Evolutionary conservation across 2,329 filamentous ascomycete species (phyloP).

Genomic region (Monosporascus ibericus): DNA sequence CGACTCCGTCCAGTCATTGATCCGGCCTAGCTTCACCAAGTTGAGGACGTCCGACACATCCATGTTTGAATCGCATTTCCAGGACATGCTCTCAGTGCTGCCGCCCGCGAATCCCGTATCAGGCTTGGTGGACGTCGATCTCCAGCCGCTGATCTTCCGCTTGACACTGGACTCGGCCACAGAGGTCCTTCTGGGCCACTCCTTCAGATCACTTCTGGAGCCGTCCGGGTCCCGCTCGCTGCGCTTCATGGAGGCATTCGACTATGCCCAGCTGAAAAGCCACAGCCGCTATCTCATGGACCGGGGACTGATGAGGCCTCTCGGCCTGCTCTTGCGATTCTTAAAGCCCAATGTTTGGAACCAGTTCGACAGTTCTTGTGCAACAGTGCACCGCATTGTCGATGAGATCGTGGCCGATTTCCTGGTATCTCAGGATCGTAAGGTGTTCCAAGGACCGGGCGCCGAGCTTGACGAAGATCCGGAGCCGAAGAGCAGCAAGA

Average conservation of each 20-base stretch:
- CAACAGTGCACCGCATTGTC: background rate
- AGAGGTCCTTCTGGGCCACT: conserved; percentile 2
- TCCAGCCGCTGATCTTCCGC: conserved; percentile 5
- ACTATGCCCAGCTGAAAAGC: conserved; percentile 2
- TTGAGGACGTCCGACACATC: background rate
- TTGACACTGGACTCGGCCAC: conserved; percentile 2
- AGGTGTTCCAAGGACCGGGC: no score
- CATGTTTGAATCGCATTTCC: conserved; percentile 1
- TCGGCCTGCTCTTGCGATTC: background rate
- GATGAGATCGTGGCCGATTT: conserved; percentile 1
- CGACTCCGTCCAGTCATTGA: background rate
- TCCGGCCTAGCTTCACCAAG: conserved; percentile 2
- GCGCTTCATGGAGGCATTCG: conserved; percentile 3
- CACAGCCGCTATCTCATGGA: background rate
- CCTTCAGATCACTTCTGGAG: background rate
- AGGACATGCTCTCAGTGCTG: conserved; percentile 2
- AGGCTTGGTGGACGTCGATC: conserved; percentile 3
- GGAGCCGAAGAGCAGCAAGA: no score
- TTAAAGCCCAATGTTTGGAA: background rate
- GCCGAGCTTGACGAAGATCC: no score
- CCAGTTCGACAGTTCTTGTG: conserved; percentile 2
- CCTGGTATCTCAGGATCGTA: no score
- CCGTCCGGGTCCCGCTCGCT: background rate
- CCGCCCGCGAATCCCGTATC: background rate
- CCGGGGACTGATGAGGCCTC: background rate